Conservation (phyloP, 192 early-diverging fungal species). For the Backusella australiensis region DNA sequence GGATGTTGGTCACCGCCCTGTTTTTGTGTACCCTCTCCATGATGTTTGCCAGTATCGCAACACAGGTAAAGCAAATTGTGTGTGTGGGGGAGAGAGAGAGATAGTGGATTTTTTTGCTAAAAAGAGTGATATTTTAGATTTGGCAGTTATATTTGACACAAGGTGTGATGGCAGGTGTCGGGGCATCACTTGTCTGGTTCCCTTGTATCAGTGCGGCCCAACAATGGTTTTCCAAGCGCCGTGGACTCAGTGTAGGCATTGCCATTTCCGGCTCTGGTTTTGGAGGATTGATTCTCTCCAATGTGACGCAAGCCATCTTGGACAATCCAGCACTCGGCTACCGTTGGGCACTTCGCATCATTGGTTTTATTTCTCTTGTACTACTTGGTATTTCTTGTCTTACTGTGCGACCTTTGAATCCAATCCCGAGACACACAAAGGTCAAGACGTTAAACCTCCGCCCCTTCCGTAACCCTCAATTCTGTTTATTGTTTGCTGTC, state of each 20-base stretch:
- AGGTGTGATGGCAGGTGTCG: slow-evolving; percentile 43
- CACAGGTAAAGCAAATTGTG: neutral
- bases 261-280: slow-evolving; percentile 69
- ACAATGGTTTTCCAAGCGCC: slow-evolving; percentile 67
- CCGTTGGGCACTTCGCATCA: slow-evolving; percentile 28
- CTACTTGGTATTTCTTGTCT: slow-evolving; percentile 5
- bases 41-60: slow-evolving; percentile 19
- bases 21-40: slow-evolving; percentile 17
- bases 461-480: slow-evolving; percentile 16
- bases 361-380: slow-evolving; percentile 25
- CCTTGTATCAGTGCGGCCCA: slow-evolving; percentile 20
- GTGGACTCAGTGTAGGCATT: slow-evolving; percentile 71
- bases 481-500: slow-evolving; percentile 18
- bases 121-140: neutral
- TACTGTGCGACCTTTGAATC: slow-evolving; percentile 18
- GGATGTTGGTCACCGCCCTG: slow-evolving; percentile 14
- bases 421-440: slow-evolving; percentile 7
- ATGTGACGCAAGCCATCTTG: slow-evolving; percentile 12
- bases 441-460: slow-evolving; percentile 11
- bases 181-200: slow-evolving; percentile 22
- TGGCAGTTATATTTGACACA: slow-evolving; percentile 48
- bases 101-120: neutral
- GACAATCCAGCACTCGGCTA: slow-evolving; percentile 4
- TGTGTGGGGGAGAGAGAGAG: neutral
- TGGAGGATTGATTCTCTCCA: slow-evolving; percentile 45